Base-by-base conservation (phyloP, 129 eudicot genomes). In the Gnaphalium uliginosum region DNA sequence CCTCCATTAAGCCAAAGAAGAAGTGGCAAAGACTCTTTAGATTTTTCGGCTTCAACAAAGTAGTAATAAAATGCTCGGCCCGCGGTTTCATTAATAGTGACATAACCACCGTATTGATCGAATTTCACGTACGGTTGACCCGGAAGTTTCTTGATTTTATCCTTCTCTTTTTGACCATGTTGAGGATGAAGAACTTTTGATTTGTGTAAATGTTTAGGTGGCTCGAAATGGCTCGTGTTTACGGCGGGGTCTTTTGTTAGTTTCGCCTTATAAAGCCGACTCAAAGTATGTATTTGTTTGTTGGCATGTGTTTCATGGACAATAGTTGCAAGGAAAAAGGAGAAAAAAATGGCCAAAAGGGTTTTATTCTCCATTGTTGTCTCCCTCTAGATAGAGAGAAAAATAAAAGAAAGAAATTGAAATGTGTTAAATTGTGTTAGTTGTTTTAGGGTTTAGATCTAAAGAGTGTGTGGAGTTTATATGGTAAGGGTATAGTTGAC, bases 1-100 rank as follows among this genome's bases (percentile, higher is more conserved):
- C 98, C 98, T 90, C 98, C 98, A 77, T 93, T 93, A 48, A 93
- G 98, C 98, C 98, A 93, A 6, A 93, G 89, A 27, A 93, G 89
- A 80, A 93, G 95, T 57, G 92, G 96, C 82, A 96, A 96, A 69
- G 87, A 48, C 48, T 79, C 75, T 18, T 77, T 58, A 25, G 69
- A 67, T 30, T 75, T 51, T 33, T 79, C 79, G 22, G 96, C 95
- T 83, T 88, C 98, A 29, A 57, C 92, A 30, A 93, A 93, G 78
- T 93, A 93, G 75, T 93, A 93, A 60, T 93, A 90, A 48, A 93
- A 86, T 25, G 98, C 96, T 1, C 89, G 76, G 17, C 96, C 96
- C 0, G 89, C 89, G 0, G 87, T 41, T 8, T 69, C 77, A 39
- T 93, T 81, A 0, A 93, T 80, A 0, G 96, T 90, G 18, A 93